These are phyloP conservation scores for Castanopsis chinensis DNA, from an alignment of 306 rosid species.

Conservation along the genomic window DNA sequence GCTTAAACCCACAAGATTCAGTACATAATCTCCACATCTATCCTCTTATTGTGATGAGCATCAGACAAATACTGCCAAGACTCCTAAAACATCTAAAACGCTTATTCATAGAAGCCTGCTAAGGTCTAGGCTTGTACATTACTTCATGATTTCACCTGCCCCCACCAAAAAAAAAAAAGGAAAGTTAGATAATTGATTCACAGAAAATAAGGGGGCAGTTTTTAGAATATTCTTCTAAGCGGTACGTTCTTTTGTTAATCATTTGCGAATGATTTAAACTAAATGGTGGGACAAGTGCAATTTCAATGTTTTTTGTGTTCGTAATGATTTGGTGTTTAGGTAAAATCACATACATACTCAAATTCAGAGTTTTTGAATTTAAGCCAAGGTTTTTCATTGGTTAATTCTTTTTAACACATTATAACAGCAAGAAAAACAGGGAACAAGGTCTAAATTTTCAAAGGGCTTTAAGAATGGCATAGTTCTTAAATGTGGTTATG, in stretches of 20 bases:
- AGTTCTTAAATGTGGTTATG: background rate
- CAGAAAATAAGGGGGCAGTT: background rate
- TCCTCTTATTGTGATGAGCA: constrained; percentile 24
- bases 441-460: background rate
- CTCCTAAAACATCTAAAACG: constrained; percentile 1
- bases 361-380: too few relatives aligned
- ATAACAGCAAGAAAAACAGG: background rate
- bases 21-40: background rate
- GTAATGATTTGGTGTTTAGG: background rate
- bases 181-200: too few relatives aligned
- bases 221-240: background rate
- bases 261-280: background rate
- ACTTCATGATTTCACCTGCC: constrained; percentile 65
- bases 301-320: background rate
- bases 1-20: background rate
- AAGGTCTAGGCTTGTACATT: constrained; percentile 12
- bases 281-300: background rate
- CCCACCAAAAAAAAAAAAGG: background rate
- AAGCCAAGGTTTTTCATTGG: background rate
- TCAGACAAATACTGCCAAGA: background rate
- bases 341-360: too few relatives aligned
- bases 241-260: background rate
- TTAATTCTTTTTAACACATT: background rate
- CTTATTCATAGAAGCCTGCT: constrained; percentile 29
- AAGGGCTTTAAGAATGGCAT: background rate